Base-by-base conservation (phyloP, 306 rosid genomes). In the Nissolia schottii region DNA sequence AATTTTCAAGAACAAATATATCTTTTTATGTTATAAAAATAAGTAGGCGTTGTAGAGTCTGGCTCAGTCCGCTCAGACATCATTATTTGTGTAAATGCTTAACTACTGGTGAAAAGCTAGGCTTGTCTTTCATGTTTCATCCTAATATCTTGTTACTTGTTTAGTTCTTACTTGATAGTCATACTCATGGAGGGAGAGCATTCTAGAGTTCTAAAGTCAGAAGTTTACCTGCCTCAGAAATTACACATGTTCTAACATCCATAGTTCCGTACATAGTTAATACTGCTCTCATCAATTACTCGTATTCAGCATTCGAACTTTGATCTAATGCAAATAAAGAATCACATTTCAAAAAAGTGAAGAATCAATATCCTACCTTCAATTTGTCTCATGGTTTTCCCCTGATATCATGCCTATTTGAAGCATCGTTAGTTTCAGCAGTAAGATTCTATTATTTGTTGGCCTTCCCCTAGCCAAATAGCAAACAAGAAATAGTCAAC, bases 81-180 rank as follows among this genome's bases (percentile, higher is more conserved):
- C 11, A 27, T 28, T 16, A 27, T 74, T n/a, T 24, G 18, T 32
- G 16, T 43, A 74, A 31, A 29, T 67, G 28, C 53, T 70, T 13
- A 55, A 75, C 58, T 71, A 40, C 15, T 76, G 48, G 49, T 58
- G 49, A 15, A 66, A 64, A 19, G 49, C 34, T 59, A 48, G 40
- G 49, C 19, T 55, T 70, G 62, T 62, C n/a, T 13, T 19, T 38
- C 54, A 14, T n/a, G n/a, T n/a, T n/a, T n/a, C n/a, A n/a, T n/a
- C n/a, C n/a, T n/a, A n/a, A n/a, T n/a, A n/a, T 29, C 48, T 38
- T 22, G 13, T n/a, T 41, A 50, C 13, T 37, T 51, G 59, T 75
- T 70, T 75, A 48, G 23, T 74, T 56, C 38, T 25, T 43, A 12
- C 24, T 56, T 60, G 45, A 55, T 37, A 49, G 57, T 37, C 28